Base-by-base conservation (phyloP, 2,329 filamentous ascomycete species). In the Fusarium phyllophilum region DNA sequence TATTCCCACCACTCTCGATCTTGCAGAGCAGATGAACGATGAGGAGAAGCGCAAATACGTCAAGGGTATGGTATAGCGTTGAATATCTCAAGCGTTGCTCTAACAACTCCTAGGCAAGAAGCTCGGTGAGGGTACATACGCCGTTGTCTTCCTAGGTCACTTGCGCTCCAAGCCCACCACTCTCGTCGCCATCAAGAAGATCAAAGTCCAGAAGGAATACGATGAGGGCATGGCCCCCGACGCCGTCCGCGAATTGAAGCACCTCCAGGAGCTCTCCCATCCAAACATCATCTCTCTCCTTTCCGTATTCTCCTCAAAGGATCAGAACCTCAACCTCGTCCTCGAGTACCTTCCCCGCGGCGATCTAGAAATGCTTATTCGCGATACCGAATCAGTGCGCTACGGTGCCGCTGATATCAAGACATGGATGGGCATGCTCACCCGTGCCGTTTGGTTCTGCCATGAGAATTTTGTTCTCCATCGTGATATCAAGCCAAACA, bases 401-500 rank as follows among this genome's bases (percentile, higher is more conserved):
- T 98, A 98, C 82, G 93, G 93, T 70, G 90, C 91, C 17, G 93
- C 94, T 24, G 96, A 99, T 82, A 95, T 98, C 82, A 99, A 99
- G 83, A 93, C 95, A 22, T 99, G 96, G 96, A 97, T 98, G 92
- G 94, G 93, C 73, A 98, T 98, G 96, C 89, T 98, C n/a, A 90
- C 89, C 34, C 91, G 96, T 46, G 96, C 93, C 33, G 91, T 98
- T 34, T 97, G 94, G 92, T 99, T 97, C 86, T 98, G 96, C 83
- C 96, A 99, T 83, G 94, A 95, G 81, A 97, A 96, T 82, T 96
- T 93, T 78, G 90, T 99, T 24, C 88, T 99, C 36, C 96, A 99
- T 84, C 94, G 96, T 77, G 96, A 99, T 86, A 98, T 99, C 86
- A 99, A 99, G 84, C 96, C 96, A 54, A 98, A 98, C 89, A 99